These are phyloP conservation scores for Boletellus emodensis DNA, from an alignment of 768 basidiomycete genomes.

Conservation along the genomic window DNA sequence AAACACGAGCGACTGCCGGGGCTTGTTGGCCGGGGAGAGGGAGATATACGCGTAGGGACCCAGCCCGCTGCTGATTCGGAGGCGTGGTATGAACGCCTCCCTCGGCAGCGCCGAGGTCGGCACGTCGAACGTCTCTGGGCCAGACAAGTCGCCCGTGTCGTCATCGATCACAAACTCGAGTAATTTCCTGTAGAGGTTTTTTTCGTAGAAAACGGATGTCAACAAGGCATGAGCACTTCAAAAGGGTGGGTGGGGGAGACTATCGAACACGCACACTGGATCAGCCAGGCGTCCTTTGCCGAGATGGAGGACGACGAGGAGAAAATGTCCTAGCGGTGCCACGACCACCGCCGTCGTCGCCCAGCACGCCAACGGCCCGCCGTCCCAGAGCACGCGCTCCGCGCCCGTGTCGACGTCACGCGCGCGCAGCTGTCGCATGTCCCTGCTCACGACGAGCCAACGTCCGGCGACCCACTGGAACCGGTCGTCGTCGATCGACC, in stretches of 20 bases:
- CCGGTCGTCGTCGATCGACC: conserved; percentile 4
- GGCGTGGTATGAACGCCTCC: conserved; percentile 11
- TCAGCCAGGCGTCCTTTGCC: conserved; percentile 4
- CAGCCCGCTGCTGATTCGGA: conserved; percentile 8
- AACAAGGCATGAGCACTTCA: too few relatives aligned
- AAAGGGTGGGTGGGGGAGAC: too few relatives aligned
- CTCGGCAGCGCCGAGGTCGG: conserved; percentile 9
- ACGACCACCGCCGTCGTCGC: conserved; percentile 6
- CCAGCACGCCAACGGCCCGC: conserved; percentile 6
- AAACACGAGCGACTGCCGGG: conserved; percentile 14
- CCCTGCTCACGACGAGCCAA: conserved; percentile 18
- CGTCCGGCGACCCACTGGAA: conserved; percentile 16
- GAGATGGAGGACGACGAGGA: conserved; percentile 16
- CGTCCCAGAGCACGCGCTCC: conserved; percentile 17
- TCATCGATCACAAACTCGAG: conserved; percentile 18
- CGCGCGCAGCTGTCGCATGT: conserved; percentile 5
- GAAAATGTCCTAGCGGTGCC: conserved; percentile 7
- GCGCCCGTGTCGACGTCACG: conserved; percentile 16
- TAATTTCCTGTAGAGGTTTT: conserved; percentile 6
- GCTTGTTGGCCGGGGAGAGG: conserved; percentile 9
- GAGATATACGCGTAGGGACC: conserved; percentile 16
- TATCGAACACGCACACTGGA: conserved; percentile 12
- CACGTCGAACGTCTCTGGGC: conserved; percentile 12
- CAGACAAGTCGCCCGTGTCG: conserved; percentile 10
- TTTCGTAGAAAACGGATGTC: too few relatives aligned